Conservation (phyloP, 1,284 basidiomycete genomes). For the Rhodotorula sp. region DNA sequence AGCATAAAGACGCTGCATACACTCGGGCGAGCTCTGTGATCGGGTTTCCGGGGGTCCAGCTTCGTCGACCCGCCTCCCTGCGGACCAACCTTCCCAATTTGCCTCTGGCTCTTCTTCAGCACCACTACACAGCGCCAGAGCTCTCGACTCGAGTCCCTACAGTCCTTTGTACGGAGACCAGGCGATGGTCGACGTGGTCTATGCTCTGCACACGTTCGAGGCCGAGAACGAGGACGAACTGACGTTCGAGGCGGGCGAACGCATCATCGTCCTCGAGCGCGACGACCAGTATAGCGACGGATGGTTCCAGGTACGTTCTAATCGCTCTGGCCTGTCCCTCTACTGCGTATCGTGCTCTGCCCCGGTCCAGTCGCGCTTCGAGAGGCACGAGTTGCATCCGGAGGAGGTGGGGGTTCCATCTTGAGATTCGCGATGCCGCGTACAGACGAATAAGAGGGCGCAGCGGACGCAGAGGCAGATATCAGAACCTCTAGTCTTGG, state of each 20-base stretch:
- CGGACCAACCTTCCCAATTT: no score
- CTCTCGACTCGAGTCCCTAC: not conserved
- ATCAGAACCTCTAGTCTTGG: no score
- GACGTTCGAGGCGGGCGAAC: conserved; percentile 77
- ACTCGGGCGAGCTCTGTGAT: no score
- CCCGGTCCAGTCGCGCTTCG: not conserved
- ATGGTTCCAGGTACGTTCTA: conserved; percentile 88
- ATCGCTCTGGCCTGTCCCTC: no score
- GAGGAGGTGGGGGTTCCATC: not conserved
- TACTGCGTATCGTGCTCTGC: not conserved
- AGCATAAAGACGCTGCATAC: no score
- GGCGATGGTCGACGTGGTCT: conserved; percentile 30
- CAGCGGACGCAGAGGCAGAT: not conserved
- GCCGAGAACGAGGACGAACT: conserved; percentile 96
- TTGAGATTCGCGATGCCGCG: not conserved
- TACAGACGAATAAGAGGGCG: not conserved
- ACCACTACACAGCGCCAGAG: not conserved
- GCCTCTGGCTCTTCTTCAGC: not conserved
- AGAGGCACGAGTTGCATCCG: no score
- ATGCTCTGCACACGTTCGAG: conserved; percentile 41
- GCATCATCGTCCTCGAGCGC: conserved; percentile 84
- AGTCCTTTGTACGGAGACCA: not conserved
- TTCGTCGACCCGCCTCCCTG: not conserved
- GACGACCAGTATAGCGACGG: conserved; percentile 93
- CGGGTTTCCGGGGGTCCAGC: not conserved